Evolutionary conservation across 495 filamentous ascomycete species (phyloP).

Genomic region (Glarea lozoyensis): DNA sequence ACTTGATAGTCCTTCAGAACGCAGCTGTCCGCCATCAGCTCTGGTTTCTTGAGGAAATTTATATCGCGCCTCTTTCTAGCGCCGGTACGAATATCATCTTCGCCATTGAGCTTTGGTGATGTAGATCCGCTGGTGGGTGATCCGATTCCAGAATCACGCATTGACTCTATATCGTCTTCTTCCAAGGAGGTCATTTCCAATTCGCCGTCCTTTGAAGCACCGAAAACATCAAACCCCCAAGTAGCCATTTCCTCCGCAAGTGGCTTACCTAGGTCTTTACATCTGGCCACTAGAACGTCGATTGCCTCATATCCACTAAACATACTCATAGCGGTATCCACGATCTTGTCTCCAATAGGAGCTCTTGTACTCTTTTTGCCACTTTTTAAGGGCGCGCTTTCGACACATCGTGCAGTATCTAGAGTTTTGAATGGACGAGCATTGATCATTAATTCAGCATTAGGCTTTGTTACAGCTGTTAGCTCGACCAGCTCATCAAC

Average conservation of each 20-base stretch:
- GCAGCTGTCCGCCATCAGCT: slow-evolving; percentile 59
- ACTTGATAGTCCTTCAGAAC: slow-evolving; percentile 86
- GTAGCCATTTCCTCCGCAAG: slow-evolving; percentile 59
- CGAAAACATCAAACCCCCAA: slow-evolving; percentile 73
- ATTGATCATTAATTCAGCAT: slow-evolving; percentile 54
- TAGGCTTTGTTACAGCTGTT: slow-evolving; percentile 56
- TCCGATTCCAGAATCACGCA: slow-evolving; percentile 62
- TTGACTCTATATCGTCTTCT: slow-evolving; percentile 27
- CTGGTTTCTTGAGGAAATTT: slow-evolving; percentile 59
- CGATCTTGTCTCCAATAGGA: slow-evolving; percentile 59
- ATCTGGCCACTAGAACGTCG: slow-evolving; percentile 65
- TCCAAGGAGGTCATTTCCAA: slow-evolving; percentile 57
- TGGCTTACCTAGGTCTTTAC: slow-evolving; percentile 59
- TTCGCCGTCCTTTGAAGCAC: slow-evolving; percentile 51
- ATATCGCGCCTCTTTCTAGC: slow-evolving; percentile 24
- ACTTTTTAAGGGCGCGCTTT: slow-evolving; percentile 31
- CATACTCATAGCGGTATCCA: slow-evolving; percentile 64
- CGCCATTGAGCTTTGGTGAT: slow-evolving; percentile 31
- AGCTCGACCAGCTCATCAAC: slow-evolving; percentile 67
- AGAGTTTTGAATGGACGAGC: slow-evolving; percentile 61
- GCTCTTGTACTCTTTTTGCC: slow-evolving; percentile 28
- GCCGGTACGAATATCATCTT: slow-evolving; percentile 32
- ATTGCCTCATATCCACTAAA: slow-evolving; percentile 64
- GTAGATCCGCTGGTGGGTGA: slow-evolving; percentile 50
- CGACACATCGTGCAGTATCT: slow-evolving; percentile 53